Base-by-base conservation (phyloP, 768 basidiomycete genomes). In the Calocera viscosa region DNA sequence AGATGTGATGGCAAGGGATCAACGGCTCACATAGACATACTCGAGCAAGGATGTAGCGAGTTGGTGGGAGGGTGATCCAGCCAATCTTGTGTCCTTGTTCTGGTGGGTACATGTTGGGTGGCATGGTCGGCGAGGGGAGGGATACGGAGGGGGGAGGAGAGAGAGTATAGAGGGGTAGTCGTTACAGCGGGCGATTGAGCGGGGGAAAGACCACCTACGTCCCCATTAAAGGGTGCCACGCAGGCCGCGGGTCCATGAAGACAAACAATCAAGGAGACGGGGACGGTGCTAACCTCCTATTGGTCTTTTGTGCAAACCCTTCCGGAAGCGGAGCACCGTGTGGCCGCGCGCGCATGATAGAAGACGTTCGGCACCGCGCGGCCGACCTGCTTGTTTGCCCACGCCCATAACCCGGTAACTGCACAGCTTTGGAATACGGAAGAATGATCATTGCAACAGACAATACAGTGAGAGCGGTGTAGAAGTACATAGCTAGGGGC, bases 251-350 rank as follows among this genome's bases (percentile, higher is more conserved):
- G 53, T 32, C 14, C 53, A 16, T 12, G 53, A 32, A 10, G 2
- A 60, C 53, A 60, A 60, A 60, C 53, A 60, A 60, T 60, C 14
- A 60, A 19, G 26, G 30, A 26, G 22, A 30, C 26, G 30, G 30
- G 30, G 30, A 32, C 14, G 53, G 11, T 28, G 26, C 14, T 32
- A 7, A 16, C 11, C 30, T 60, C 53, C 22, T 19, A 16, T 22
- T 16, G 14, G 22, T 16, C 53, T 60, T 60, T 60, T 60, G 53
- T 60, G 53, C 30, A 8, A n/a, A 60, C 53, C 53, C 53, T 60
- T 60, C 53, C 53, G 53, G 53, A 60, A 60, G 53, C 53, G 30
- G 53, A 60, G 53, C 24, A 40, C 49, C 49, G 22, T 60, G 53
- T 60, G 53, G 7, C 11, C 53, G 26, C 26, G 11, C 10, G 24